phyloP scores from a whole-genome alignment of 2,329 filamentous ascomycete genomes.

The Aspergillus glaucus region DNA sequence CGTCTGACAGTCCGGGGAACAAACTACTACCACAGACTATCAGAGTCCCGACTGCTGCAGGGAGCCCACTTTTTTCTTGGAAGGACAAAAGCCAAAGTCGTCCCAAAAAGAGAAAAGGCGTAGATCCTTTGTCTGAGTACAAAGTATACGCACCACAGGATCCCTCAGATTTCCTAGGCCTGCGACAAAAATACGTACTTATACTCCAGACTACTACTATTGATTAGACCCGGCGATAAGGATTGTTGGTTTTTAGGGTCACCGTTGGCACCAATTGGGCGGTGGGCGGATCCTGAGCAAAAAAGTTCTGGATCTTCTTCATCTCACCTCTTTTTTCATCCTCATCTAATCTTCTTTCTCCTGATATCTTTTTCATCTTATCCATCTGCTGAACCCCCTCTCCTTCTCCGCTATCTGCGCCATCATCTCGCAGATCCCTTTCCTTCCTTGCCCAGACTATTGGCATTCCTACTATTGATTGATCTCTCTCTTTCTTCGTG shows the following conservation, averaged over 20 bases:
- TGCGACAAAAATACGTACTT: not conserved
- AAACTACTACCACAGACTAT: slow-evolving; percentile 6
- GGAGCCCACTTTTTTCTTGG: not conserved
- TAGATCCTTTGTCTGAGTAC: not conserved
- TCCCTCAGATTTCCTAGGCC: no score
- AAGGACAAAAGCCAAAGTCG: not conserved
- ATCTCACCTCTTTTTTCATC: not conserved
- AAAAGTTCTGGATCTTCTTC: not conserved
- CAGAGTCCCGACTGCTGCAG: not conserved
- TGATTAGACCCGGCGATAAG: not conserved
- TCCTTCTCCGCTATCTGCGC: not conserved
- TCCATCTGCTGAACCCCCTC: not conserved
- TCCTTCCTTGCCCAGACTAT: not conserved
- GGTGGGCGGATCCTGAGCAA: not conserved
- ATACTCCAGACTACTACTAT: not conserved
- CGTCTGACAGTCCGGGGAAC: slow-evolving; percentile 1
- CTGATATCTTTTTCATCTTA: not conserved
- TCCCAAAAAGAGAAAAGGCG: slow-evolving; percentile 1
- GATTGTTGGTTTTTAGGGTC: not conserved
- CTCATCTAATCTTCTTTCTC: not conserved
- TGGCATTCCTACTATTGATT: not conserved
- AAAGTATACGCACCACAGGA: no score
- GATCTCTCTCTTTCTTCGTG: not conserved
- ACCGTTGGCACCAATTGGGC: not conserved
- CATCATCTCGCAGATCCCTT: not conserved